Conservation (phyloP, 2,329 filamentous ascomycete genomes). For the Penicillium palitans region DNA sequence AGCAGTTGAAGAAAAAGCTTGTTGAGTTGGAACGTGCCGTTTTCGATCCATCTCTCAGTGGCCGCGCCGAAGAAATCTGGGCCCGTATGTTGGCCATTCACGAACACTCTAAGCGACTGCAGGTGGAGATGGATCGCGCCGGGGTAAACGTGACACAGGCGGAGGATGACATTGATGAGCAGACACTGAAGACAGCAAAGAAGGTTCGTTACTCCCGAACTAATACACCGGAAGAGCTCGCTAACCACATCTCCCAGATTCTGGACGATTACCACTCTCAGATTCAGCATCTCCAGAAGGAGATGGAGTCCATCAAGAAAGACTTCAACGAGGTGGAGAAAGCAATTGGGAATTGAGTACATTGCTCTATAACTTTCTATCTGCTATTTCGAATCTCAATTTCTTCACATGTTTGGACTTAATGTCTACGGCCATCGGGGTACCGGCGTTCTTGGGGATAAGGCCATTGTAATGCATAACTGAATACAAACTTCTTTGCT, state of each 20-base stretch:
- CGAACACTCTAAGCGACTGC: conserved; percentile 59
- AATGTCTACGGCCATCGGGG: conserved; percentile 24
- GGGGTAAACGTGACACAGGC: conserved; percentile 46
- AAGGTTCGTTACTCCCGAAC: conserved; percentile 50
- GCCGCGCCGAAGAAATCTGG: conserved; percentile 66
- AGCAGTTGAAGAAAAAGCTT: conserved; percentile 63
- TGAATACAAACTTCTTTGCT: conserved; percentile 20
- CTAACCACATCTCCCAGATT: conserved; percentile 40
- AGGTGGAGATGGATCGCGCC: conserved; percentile 60
- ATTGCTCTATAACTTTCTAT: conserved; percentile 4
- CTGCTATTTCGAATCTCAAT: conserved; percentile 11
- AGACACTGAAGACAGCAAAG: conserved; percentile 59
- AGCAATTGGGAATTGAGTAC: conserved; percentile 26
- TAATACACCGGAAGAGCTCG: conserved; percentile 20
- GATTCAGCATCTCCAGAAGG: conserved; percentile 60
- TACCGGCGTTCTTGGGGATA: conserved; percentile 25
- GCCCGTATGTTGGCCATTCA: conserved; percentile 64
- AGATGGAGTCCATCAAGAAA: conserved; percentile 58
- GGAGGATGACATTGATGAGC: conserved; percentile 54
- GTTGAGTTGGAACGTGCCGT: conserved; percentile 58
- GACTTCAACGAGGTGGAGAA: conserved; percentile 60
- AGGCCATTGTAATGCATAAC: conserved; percentile 26
- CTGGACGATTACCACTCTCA: conserved; percentile 53
- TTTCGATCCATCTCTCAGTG: conserved; percentile 61
- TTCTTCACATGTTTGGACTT: conserved; percentile 16